Evolutionary conservation across 1,139 yeast genomes (phyloP).

Genomic region (Suhomyces yuchorum): DNA sequence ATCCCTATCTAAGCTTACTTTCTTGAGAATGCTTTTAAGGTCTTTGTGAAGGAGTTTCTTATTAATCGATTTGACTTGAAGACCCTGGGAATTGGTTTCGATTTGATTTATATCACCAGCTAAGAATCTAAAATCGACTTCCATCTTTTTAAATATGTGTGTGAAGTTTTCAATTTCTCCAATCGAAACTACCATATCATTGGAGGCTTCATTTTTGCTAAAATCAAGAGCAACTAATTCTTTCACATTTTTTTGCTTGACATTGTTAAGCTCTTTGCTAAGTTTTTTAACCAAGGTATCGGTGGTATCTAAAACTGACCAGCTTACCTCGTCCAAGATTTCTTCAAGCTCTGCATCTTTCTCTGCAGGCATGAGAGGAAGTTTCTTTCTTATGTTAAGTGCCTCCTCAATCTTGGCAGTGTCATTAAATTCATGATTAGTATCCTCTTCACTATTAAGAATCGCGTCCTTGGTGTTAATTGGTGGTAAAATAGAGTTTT

Average conservation of each 20-base stretch:
- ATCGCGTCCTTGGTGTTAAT: slow-evolving; percentile 1
- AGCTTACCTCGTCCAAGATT: slow-evolving; percentile 69
- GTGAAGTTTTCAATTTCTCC: slow-evolving; percentile 67
- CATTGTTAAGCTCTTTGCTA: slow-evolving; percentile 38
- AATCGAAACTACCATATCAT: slow-evolving; percentile 47
- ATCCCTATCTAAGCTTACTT: slow-evolving; percentile 63
- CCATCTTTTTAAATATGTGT: slow-evolving; percentile 49
- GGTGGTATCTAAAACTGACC: slow-evolving; percentile 70
- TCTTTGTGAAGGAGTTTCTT: slow-evolving; percentile 74
- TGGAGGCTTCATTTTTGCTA: slow-evolving; percentile 37
- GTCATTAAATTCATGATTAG: not conserved
- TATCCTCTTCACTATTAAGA: not conserved
- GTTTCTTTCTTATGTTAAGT: slow-evolving; percentile 26
- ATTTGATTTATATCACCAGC: slow-evolving; percentile 69
- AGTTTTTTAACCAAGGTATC: slow-evolving; percentile 58
- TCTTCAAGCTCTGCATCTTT: slow-evolving; percentile 60
- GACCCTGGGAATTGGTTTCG: slow-evolving; percentile 77
- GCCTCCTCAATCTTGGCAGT: slow-evolving; percentile 16
- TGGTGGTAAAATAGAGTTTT: not conserved
- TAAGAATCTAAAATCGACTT: slow-evolving; percentile 44
- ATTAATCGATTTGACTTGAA: slow-evolving; percentile 83
- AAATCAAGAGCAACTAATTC: slow-evolving; percentile 45
- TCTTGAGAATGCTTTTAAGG: slow-evolving; percentile 63
- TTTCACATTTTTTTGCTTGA: slow-evolving; percentile 41
- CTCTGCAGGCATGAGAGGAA: slow-evolving; percentile 14